These are phyloP conservation scores for Sporobolomyces pararoseus DNA, from an alignment of 768 basidiomycete genomes.

Conservation along the genomic window DNA sequence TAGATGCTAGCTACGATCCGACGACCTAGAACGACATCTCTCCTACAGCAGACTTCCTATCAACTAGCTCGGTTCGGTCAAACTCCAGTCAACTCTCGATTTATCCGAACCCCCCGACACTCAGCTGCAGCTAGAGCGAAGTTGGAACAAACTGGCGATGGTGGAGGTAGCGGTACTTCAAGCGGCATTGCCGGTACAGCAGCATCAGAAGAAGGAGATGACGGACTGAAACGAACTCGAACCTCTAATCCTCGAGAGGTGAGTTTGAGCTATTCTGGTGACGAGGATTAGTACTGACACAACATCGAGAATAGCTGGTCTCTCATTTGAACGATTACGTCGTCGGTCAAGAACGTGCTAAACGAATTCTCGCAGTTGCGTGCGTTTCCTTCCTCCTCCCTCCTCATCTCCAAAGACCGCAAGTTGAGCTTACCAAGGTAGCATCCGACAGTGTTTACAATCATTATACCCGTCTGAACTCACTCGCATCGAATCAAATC, in stretches of 20 bases:
- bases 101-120: constrained; percentile 12
- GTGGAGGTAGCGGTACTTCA: not conserved
- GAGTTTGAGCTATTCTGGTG: not conserved
- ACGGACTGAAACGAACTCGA: not conserved
- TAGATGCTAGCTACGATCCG: no score
- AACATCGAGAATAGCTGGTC: not conserved
- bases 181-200: not conserved
- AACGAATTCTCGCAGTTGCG: constrained; percentile 92
- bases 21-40: no score
- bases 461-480: constrained; percentile 82
- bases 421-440: not conserved
- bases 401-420: not conserved
- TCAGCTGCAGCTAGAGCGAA: not conserved
- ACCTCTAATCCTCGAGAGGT: constrained; percentile 3
- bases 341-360: constrained; percentile 85
- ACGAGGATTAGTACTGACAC: not conserved
- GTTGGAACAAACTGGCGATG: not conserved
- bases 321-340: constrained; percentile 56
- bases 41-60: no score
- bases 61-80: no score
- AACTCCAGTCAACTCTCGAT: constrained; percentile 5
- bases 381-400: constrained; percentile 46
- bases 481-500: constrained; percentile 53
- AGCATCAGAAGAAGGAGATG: not conserved
- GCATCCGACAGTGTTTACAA: constrained; percentile 66